Evolutionary conservation across 2,329 filamentous ascomycete species (phyloP), one percentile per base, ranked within the genome.

Genomic region (Herpotrichia juniperi): DNA sequence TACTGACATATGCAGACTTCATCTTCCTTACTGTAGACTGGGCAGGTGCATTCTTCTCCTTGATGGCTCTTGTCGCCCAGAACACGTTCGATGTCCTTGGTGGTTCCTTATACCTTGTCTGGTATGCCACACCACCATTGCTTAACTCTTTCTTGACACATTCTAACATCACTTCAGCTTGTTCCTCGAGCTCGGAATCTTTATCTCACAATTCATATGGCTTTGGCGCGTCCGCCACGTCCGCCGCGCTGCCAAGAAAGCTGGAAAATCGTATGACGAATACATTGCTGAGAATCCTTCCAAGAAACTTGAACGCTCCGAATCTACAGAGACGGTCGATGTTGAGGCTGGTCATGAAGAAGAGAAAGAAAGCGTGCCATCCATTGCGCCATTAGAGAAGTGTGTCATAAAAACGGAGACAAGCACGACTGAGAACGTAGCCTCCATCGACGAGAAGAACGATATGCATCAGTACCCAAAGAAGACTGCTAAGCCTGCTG

Each of bases 11-110:
- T 44, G 19, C 11, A 79, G 79, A 79, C 56, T 82, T 80, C 64
- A 69, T 83, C 12, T 88, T 88, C 58, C 68, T 88, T 2, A 71
- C 73, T 0, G 83, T 87, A 59, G 86, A 88, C 61, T 86, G 80
- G 50, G 59, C 78, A 1, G 86, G 86, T 1, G 85, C 84, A 0
- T 78, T 87, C 50, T 87, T 88, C 66, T 87, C 84, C 0, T 76
- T 87, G 19, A 80, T 87, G 76, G 83, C 85, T 16, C 24, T 19
- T 82, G 84, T 81, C 39, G 83, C 81, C 0, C 84, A 88, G 60
- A 78, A 82, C 21, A 81, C 78, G 2, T 87, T 88, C 59, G 86
- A 88, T 62, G 71, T 84, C 4, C 71, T 87, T 0, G 86, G 84
- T 2, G 83, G 84, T 0, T 76, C 83, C 1, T 67, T 86, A 52